Evolutionary conservation across 2,329 filamentous ascomycete genomes (phyloP).

Genomic region (Achaetomium macrosporum): DNA sequence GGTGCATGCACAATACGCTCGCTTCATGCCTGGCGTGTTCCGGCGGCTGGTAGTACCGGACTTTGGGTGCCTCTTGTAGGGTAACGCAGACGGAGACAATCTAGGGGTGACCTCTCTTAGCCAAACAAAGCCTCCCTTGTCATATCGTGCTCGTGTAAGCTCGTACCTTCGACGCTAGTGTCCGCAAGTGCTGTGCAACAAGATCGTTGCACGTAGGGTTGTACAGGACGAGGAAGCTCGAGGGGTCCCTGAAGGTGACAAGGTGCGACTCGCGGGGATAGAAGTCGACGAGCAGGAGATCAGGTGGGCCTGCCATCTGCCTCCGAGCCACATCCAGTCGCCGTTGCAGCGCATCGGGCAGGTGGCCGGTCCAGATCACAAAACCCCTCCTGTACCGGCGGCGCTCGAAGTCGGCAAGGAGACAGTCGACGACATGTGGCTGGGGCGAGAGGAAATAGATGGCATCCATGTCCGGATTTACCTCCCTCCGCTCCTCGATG

Average conservation of each 20-base stretch:
- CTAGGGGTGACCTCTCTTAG: constrained; percentile 36
- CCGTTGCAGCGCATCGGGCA: constrained; percentile 64
- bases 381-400: constrained; percentile 73
- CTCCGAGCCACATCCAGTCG: constrained; percentile 69
- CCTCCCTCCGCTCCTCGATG: constrained; percentile 78
- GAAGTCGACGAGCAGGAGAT: constrained; percentile 81
- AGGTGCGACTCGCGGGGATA: constrained; percentile 87
- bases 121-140: neutral
- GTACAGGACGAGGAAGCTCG: constrained; percentile 89
- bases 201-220: constrained; percentile 85
- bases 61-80: constrained; percentile 87
- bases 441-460: constrained; percentile 86
- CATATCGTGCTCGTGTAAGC: neutral
- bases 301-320: constrained; percentile 65
- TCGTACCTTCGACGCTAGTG: constrained; percentile 79
- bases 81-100: constrained; percentile 83
- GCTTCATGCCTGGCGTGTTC: constrained; percentile 74
- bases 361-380: constrained; percentile 77
- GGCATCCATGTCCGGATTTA: constrained; percentile 87
- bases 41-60: constrained; percentile 78
- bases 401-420: constrained; percentile 86
- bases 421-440: constrained; percentile 83
- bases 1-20: constrained; percentile 75
- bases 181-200: constrained; percentile 75
- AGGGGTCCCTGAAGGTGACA: constrained; percentile 87